These are phyloP conservation scores for Berkeleyomyces basicola DNA, from an alignment of 2,329 filamentous ascomycete species.

Conservation along the genomic window DNA sequence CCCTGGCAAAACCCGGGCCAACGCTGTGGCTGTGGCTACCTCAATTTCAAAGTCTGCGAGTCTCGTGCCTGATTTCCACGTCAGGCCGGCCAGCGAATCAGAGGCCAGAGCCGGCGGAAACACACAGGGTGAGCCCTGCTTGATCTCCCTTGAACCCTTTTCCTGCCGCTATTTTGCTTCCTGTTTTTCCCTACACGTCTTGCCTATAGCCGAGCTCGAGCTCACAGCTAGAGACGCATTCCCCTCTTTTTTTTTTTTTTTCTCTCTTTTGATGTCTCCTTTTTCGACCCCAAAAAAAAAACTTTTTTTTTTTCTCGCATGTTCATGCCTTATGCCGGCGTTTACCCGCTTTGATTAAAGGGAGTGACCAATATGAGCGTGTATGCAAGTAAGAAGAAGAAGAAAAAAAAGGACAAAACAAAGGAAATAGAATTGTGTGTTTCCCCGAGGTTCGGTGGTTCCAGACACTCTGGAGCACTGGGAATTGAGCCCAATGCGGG, in stretches of 20 bases:
- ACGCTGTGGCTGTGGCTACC: too few species aligned
- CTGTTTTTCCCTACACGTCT: background rate
- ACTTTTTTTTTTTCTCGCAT: background rate
- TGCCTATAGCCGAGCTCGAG: too few species aligned
- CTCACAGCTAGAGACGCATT: too few species aligned
- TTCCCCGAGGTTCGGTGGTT: background rate
- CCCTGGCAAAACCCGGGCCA: background rate
- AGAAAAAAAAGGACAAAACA: background rate
- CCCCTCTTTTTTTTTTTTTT: too few species aligned
- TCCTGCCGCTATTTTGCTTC: background rate
- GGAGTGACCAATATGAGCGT: background rate
- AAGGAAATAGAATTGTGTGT: background rate
- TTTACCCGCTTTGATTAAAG: background rate
- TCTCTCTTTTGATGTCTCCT: too few species aligned
- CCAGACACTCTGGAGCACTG: conserved; percentile 13
- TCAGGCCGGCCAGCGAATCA: background rate
- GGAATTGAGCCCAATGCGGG: conserved; percentile 19
- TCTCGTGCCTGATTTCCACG: background rate
- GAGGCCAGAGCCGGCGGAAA: background rate
- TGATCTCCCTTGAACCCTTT: background rate
- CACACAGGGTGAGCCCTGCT: background rate
- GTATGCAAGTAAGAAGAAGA: background rate
- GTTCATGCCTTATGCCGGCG: background rate
- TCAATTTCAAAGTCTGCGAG: background rate
- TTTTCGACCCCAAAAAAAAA: background rate